Percentiles rank a stretch among this genome's conserved stretches.
Evolutionary conservation across 2,329 filamentous ascomycete genomes (phyloP).

Genomic region (Penicillium capsulatum): DNA sequence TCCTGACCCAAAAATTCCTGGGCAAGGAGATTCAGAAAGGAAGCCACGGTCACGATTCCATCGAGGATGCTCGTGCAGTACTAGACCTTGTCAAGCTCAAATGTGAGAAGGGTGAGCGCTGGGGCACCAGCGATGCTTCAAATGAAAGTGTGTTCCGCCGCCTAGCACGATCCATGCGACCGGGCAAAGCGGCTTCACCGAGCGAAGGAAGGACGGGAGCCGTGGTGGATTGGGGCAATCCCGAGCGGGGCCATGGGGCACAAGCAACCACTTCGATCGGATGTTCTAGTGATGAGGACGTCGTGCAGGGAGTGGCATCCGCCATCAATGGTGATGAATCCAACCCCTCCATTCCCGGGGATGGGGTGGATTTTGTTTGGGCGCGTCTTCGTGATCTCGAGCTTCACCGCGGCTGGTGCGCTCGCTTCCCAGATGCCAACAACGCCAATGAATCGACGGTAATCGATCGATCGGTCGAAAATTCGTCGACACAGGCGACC

Average conservation of each 20-base stretch:
- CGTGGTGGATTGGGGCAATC: slow-evolving; percentile 85
- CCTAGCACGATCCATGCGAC: slow-evolving; percentile 55
- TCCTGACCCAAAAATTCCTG: slow-evolving; percentile 79
- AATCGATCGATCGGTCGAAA: slow-evolving; percentile 25
- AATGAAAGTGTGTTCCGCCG: slow-evolving; percentile 88
- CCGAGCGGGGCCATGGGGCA: slow-evolving; percentile 57
- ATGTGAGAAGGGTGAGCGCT: slow-evolving; percentile 83
- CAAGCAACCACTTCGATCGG: slow-evolving; percentile 55
- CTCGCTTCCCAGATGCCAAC: slow-evolving; percentile 45
- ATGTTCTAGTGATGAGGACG: slow-evolving; percentile 54
- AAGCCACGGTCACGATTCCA: slow-evolving; percentile 74
- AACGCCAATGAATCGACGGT: slow-evolving; percentile 39
- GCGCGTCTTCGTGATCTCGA: slow-evolving; percentile 60
- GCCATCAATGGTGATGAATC: slow-evolving; percentile 48
- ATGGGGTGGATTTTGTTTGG: slow-evolving; percentile 61
- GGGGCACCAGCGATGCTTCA: slow-evolving; percentile 74
- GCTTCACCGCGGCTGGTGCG: slow-evolving; percentile 58
- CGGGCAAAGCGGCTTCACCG: slow-evolving; percentile 34
- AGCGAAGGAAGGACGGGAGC: slow-evolving; percentile 45
- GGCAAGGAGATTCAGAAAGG: slow-evolving; percentile 83
- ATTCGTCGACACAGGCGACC: slow-evolving; percentile 14
- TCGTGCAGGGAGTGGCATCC: slow-evolving; percentile 54
- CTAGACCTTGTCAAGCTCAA: slow-evolving; percentile 93
- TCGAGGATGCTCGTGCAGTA: slow-evolving; percentile 87
- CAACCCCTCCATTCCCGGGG: slow-evolving; percentile 43